A percentile compares a stretch with the other conserved stretches of the same genome.
These are phyloP conservation scores for Dactylellina cionopaga DNA, from an alignment of 2,329 filamentous ascomycete genomes.

Conservation along the genomic window DNA sequence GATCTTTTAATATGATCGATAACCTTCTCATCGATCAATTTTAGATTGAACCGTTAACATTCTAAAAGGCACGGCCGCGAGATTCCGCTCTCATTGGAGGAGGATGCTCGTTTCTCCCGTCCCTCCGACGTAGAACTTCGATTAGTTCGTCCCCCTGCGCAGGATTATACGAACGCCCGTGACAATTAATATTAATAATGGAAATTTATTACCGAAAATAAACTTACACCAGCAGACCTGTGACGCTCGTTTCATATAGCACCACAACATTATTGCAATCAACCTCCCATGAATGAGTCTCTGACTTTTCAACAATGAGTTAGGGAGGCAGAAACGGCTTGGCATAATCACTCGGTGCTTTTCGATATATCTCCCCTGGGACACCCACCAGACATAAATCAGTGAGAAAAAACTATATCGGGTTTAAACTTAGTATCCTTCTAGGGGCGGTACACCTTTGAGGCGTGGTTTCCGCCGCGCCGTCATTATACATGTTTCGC, in stretches of 20 bases:
- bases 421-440: conserved; percentile 4
- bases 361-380: neutral
- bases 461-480: conserved; percentile 26
- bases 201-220: conserved; percentile 50
- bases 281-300: conserved; percentile 35
- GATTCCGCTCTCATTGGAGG: conserved; percentile 28
- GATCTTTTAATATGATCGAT: conserved; percentile 5
- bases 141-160: neutral
- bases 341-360: conserved; percentile 13
- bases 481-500: conserved; percentile 8
- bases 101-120: conserved; percentile 2
- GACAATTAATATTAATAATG: conserved; percentile 51
- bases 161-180: conserved; percentile 26
- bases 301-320: neutral
- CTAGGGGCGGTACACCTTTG: conserved; percentile 20
- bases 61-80: too few species aligned
- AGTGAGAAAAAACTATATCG: conserved; percentile 24
- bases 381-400: conserved; percentile 2
- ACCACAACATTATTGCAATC: conserved; percentile 45
- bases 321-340: neutral
- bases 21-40: neutral
- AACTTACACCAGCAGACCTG: conserved; percentile 32
- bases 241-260: conserved; percentile 48
- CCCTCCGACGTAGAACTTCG: neutral
- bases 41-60: too few species aligned